Conservation (phyloP, 1,139 yeast genomes). For the Candida anutae region DNA sequence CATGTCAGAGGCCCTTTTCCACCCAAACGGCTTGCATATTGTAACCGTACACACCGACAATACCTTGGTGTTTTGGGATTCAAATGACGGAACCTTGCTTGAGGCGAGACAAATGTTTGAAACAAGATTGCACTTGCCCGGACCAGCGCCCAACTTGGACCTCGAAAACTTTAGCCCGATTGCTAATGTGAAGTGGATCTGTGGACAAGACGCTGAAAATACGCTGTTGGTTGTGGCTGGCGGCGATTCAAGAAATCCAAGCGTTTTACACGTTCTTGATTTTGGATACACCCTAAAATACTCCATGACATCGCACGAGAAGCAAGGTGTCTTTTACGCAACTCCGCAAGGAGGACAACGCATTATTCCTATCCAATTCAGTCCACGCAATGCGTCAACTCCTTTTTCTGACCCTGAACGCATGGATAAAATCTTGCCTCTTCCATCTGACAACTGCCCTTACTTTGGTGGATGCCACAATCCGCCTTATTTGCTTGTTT, state of each 20-base stretch:
- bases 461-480: slow-evolving; percentile 66
- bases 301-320: slow-evolving; percentile 72
- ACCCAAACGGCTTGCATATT: slow-evolving; percentile 87
- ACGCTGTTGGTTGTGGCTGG: slow-evolving; percentile 71
- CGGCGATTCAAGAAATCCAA: slow-evolving; percentile 45
- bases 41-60: slow-evolving; percentile 77
- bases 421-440: slow-evolving; percentile 22
- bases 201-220: slow-evolving; percentile 72
- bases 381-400: slow-evolving; percentile 8
- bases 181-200: slow-evolving; percentile 55
- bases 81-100: slow-evolving; percentile 61
- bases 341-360: slow-evolving; percentile 45
- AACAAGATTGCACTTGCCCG: slow-evolving; percentile 53
- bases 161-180: slow-evolving; percentile 21
- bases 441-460: slow-evolving; percentile 37
- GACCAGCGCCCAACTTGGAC: slow-evolving; percentile 16
- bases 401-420: slow-evolving; percentile 15
- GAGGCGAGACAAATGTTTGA: slow-evolving; percentile 71
- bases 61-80: slow-evolving; percentile 88
- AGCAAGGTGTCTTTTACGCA: slow-evolving; percentile 72
- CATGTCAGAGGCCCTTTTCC: slow-evolving; percentile 63
- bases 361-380: slow-evolving; percentile 22
- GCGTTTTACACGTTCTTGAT: slow-evolving; percentile 57
- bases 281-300: slow-evolving; percentile 79
- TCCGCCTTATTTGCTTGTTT: slow-evolving; percentile 51